Base-by-base conservation (phyloP, 129 eudicot species). In the Flaveria robusta region DNA sequence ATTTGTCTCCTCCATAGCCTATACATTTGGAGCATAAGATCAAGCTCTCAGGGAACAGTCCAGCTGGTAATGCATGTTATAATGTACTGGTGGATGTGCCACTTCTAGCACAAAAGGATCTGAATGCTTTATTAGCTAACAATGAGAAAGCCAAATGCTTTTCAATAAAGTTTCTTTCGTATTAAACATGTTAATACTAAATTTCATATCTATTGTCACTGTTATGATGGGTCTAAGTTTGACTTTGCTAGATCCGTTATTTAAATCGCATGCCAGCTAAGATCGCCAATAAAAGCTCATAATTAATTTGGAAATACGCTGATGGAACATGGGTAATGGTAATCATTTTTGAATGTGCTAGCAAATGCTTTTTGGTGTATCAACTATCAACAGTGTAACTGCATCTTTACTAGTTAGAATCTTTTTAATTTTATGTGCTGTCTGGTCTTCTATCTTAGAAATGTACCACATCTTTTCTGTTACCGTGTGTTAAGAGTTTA, bases 1-100 rank as follows among this genome's bases (percentile, higher is more conserved):
- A 94, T 62, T 78, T 94, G 66, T 81, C 92, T 70, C 87, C 93
- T 66, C 98, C 98, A 1, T 97, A 86, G 78, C 93, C 97, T 60
- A 86, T 94, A 82, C 97, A 84, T 68, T 77, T 94, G 76, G 98
- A 94, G 72, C 98, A 94, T 74, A 86, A 84, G 86, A 87, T 94
- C 60, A 94, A 91, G 87, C 89, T 94, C 31, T 87, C 91, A 7
- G 98, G 98, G 71, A 87, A 83, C 73, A 87, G 81, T 75, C 98
- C 98, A 22, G 89, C 84, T 77, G 97, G 97, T 52, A 86, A 85
- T 71, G 96, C 93, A 29, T 94, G 98, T 75, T 94, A 94, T 77
- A 97, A 94, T 88, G 82, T 94, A 22, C 60, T 87, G 80, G 97
- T 94, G 47, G 98, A 94, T 83, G 89, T 94, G 9, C 98, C 98